Evolutionary conservation across 1,284 basidiomycete genomes (phyloP), one percentile per base, ranked within the genome.

Genomic region (Moesziomyces sp.): DNA sequence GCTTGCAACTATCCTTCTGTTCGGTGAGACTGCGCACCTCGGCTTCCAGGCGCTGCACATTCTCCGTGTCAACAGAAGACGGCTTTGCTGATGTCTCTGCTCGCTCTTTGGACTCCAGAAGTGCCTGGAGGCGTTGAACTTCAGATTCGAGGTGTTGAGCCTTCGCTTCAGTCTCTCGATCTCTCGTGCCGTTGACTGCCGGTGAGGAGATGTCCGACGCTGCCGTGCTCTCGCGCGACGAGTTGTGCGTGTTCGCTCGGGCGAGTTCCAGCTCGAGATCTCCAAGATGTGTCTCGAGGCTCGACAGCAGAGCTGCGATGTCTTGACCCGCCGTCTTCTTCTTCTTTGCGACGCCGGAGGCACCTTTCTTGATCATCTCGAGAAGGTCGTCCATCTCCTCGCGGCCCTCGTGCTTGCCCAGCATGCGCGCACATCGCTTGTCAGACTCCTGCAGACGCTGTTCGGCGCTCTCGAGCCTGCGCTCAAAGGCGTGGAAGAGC

Each of bases 351-450:
- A 63, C 58, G 18, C 63, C 64, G 6, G 59, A 51, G 10, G 71
- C 56, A 33, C 76, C 71, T 5, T 73, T 68, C 57, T 83, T 83
- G 78, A 83, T 83, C 46, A 77, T 79, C 64, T 74, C 74, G 46
- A 83, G 69, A 33, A 83, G 58, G 47, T 80, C 78, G 66, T 83
- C 82, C 80, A 83, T 83, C 61, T 83, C 81, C 46, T 83, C 82
- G 16, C 82, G 78, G 11, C 82, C 82, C 38, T 83, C 82, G 38
- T 59, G 66, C 60, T 83, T 83, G 61, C 82, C 82, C 19, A 83
- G 63, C 64, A 83, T 69, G 28, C 71, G 67, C 44, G 77, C 78
- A 45, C 81, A 83, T 40, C 80, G 72, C 57, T 77, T 66, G 57
- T 83, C 80, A 46, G 79, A 75, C 45, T 76, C 77, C 45, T 80